Conservation (phyloP, 306 rosid species). For the Boehmeria nivea region DNA sequence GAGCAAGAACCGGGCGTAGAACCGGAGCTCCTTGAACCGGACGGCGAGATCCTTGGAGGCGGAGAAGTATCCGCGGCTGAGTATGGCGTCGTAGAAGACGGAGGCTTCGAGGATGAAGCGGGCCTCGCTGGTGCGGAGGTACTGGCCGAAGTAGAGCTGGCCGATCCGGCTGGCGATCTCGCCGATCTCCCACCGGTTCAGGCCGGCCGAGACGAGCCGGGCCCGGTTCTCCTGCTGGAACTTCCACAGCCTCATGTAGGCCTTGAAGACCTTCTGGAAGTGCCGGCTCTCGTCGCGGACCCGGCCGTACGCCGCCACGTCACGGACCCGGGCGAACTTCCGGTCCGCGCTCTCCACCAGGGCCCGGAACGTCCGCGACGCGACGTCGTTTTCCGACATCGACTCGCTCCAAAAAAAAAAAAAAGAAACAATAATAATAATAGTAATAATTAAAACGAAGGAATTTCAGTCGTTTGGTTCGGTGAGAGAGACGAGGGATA, state of each 20-base stretch:
- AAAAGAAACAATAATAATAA: too few species aligned
- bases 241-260: slow-evolving; percentile 85
- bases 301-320: slow-evolving; percentile 79
- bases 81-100: slow-evolving; percentile 92
- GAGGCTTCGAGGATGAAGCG: slow-evolving; percentile 83
- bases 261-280: slow-evolving; percentile 89
- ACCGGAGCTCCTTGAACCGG: slow-evolving; percentile 80
- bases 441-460: too few species aligned
- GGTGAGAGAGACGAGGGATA: too few species aligned
- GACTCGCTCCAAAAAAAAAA: too few species aligned
- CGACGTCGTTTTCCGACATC: slow-evolving; percentile 44
- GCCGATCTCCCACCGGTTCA: slow-evolving; percentile 97
- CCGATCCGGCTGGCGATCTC: slow-evolving; percentile 99
- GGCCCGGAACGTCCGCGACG: slow-evolving; percentile 65
- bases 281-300: slow-evolving; percentile 55
- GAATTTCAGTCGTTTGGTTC: too few species aligned
- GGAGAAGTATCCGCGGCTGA: slow-evolving; percentile 74
- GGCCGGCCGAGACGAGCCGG: slow-evolving; percentile 66
- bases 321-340: slow-evolving; percentile 89
- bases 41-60: slow-evolving; percentile 84
- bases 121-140: slow-evolving; percentile 82
- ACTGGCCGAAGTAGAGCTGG: slow-evolving; percentile 92
- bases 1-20: slow-evolving; percentile 83
- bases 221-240: slow-evolving; percentile 79
- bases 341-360: slow-evolving; percentile 88